phyloP scores from a whole-genome alignment of 371 early-diverging fungal species.

The Haplosporangium sp. region DNA sequence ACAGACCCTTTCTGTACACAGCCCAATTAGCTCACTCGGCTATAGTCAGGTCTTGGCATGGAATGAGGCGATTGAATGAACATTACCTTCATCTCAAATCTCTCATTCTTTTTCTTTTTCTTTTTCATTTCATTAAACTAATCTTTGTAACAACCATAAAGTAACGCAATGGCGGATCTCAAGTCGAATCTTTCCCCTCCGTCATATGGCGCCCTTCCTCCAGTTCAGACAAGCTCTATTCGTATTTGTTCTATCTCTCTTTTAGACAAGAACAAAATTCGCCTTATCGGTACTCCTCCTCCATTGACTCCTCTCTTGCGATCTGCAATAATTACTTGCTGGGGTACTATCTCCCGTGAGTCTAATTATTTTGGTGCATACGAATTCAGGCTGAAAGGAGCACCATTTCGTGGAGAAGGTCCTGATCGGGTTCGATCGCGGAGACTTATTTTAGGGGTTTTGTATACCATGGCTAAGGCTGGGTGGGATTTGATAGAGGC shows the following conservation, averaged over 20 bases:
- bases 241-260: conserved; percentile 29
- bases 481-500: conserved; percentile 41
- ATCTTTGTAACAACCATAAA: too few relatives aligned
- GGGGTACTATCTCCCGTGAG: conserved; percentile 32
- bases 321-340: conserved; percentile 13
- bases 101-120: not conserved
- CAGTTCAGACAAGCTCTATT: conserved; percentile 5
- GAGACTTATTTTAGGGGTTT: conserved; percentile 16
- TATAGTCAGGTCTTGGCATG: not conserved
- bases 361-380: conserved; percentile 29
- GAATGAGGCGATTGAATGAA: not conserved
- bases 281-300: conserved; percentile 30
- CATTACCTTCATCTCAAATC: not conserved
- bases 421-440: conserved; percentile 28
- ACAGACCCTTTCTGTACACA: too few relatives aligned
- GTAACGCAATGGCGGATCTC: not conserved
- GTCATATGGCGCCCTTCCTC: conserved; percentile 5
- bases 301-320: conserved; percentile 20
- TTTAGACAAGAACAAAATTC: conserved; percentile 27
- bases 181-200: conserved; percentile 5
- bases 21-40: too few relatives aligned
- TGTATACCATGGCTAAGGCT: conserved; percentile 22
- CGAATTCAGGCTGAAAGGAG: conserved; percentile 39
- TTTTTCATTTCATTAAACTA: not conserved
- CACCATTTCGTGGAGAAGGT: conserved; percentile 32